Base-by-base conservation (phyloP, 495 filamentous ascomycete species). In the Annulohypoxylon bovei region DNA sequence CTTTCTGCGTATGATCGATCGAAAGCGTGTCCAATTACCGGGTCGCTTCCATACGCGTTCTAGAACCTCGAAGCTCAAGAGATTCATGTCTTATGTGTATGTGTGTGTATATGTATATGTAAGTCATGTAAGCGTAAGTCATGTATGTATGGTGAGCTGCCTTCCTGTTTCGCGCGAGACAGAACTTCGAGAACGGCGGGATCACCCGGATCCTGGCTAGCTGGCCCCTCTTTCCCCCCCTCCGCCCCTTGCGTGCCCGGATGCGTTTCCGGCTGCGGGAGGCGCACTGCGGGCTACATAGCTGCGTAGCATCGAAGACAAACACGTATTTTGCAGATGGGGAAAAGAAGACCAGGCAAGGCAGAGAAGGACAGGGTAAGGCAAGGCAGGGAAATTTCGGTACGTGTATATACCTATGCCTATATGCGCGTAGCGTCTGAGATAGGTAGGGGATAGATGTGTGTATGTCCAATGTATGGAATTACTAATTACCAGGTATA, bases 211-310 rank as follows among this genome's bases (percentile, higher is more conserved):
- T 22, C 44, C 46, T 20, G 42, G 22, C 25, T 44, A 64, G 28
- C n/a, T 35, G 11, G 22, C 30, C 9, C 32, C 27, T 28, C 22
- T 33, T 27, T 22, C 6, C 16, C 6, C 12, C 28, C 25, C 46
- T 27, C n/a, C 52, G 1, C 28, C 67, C 67, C 67, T 65, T 70
- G 62, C 67, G 50, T 65, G 22, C 44, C 54, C 64, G 62, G 67
- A 65, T 70, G 61, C 6, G 32, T 42, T 70, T 50, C 67, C 67
- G 67, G 67, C 67, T 65, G 61, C 67, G 67, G 67, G 61, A 55
- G 56, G 25, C 50, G 58, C 20, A 40, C 33, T 22, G 55, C 42
- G 42, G 28, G 44, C 23, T 23, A n/a, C n/a, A n/a, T 25, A 47
- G 46, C 35, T 42, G 4, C 28, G 66, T 70, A 53, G 67, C 61